phyloP scores from a whole-genome alignment of 176 grass and related monocot species.

The Triticum turgidum region DNA sequence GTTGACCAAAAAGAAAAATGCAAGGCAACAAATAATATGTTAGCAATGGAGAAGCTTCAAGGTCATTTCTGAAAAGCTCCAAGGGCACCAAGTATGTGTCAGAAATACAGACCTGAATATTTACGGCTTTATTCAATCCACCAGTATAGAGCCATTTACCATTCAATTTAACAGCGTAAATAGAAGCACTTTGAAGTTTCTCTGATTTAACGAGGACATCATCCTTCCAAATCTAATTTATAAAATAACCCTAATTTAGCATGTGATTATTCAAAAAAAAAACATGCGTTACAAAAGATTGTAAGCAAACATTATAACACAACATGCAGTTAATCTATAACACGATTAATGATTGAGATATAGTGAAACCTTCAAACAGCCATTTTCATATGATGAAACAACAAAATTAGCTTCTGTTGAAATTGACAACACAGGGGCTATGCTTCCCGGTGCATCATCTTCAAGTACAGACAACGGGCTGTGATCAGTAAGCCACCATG shows the following conservation, averaged over 20 bases:
- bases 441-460: slow-evolving; percentile 56
- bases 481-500: slow-evolving; percentile 95
- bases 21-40: slow-evolving; percentile 3
- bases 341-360: background rate
- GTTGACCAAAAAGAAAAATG: background rate
- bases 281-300: background rate
- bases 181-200: slow-evolving; percentile 67
- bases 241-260: slow-evolving; percentile 23
- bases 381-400: slow-evolving; percentile 83
- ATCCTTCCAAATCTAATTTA: slow-evolving; percentile 80
- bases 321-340: background rate
- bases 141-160: slow-evolving; percentile 70
- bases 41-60: background rate
- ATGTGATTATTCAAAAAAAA: too few species aligned
- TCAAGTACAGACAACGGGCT: slow-evolving; percentile 73
- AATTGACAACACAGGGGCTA: slow-evolving; percentile 84
- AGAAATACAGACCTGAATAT: slow-evolving; percentile 58
- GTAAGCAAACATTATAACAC: slow-evolving; percentile 12
- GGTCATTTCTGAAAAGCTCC: background rate
- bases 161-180: slow-evolving; percentile 67
- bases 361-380: slow-evolving; percentile 75
- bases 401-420: slow-evolving; percentile 57
- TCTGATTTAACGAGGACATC: slow-evolving; percentile 70
- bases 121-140: slow-evolving; percentile 85
- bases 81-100: background rate